Percentiles rank a stretch among this genome's conserved stretches.
phyloP scores from a whole-genome alignment of 257 asterid genomes.

The Osmanthus fragrans region DNA sequence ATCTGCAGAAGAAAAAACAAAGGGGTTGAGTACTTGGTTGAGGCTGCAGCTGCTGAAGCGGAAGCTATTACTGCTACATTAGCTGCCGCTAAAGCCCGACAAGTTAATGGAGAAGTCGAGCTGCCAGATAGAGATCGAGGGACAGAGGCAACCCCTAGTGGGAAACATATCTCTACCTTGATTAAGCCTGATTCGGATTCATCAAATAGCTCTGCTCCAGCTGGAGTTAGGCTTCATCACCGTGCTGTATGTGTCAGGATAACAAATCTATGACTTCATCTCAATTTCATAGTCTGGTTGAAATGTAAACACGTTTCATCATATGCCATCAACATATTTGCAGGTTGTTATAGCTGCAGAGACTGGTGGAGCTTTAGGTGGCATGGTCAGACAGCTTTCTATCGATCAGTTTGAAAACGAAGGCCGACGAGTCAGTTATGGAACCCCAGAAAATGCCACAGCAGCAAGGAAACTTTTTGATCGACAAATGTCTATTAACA shows the following conservation, averaged over 20 bases:
- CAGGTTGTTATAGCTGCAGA: slow-evolving; percentile 99
- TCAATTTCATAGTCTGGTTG: slow-evolving; percentile 1
- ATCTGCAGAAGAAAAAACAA: slow-evolving; percentile 66
- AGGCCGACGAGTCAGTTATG: slow-evolving; percentile 97
- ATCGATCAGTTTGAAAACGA: slow-evolving; percentile 97
- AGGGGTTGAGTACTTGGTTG: slow-evolving; percentile 94
- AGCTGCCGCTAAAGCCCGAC: slow-evolving; percentile 99
- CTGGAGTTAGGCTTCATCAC: slow-evolving; percentile 98
- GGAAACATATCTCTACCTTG: slow-evolving; percentile 68
- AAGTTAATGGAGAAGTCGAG: slow-evolving; percentile 87
- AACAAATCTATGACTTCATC: slow-evolving; percentile 12
- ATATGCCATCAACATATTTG: slow-evolving; percentile 26
- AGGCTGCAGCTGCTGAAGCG: slow-evolving; percentile 98
- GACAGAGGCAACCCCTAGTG: slow-evolving; percentile 97
- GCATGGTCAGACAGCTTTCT: slow-evolving; percentile 99
- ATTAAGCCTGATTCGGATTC: slow-evolving; percentile 78
- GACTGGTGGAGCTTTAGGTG: slow-evolving; percentile 99
- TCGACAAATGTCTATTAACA: slow-evolving; percentile 94
- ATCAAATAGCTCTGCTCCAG: slow-evolving; percentile 61
- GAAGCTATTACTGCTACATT: slow-evolving; percentile 93
- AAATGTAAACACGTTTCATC: slow-evolving; percentile 19
- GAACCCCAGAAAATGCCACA: slow-evolving; percentile 97
- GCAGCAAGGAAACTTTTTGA: slow-evolving; percentile 97
- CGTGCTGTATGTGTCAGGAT: slow-evolving; percentile 79
- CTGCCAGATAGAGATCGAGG: slow-evolving; percentile 95